These are phyloP conservation scores for Kwoniella dejecticola DNA, from an alignment of 768 basidiomycete genomes.

Conservation along the genomic window DNA sequence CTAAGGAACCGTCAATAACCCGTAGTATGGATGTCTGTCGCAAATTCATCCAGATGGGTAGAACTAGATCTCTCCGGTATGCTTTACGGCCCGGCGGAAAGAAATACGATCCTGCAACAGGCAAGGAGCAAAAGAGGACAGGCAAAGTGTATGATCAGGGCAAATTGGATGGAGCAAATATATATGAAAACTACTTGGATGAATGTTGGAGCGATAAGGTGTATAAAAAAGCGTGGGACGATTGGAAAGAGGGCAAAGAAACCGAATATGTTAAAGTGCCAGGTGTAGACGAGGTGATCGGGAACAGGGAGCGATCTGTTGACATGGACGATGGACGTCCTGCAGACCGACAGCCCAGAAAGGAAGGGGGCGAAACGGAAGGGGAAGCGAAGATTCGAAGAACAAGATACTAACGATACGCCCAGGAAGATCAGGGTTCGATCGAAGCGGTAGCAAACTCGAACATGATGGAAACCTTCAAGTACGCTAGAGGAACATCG, in stretches of 20 bases:
- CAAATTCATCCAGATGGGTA: constrained; percentile 55
- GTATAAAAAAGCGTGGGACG: constrained; percentile 37
- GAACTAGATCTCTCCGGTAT: constrained; percentile 52
- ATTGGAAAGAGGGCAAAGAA: constrained; percentile 30
- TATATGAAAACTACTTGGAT: constrained; percentile 40
- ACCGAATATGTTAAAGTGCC: background rate
- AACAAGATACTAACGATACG: too few relatives aligned
- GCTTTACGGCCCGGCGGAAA: constrained; percentile 47
- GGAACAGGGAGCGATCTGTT: background rate
- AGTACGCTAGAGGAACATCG: too few relatives aligned
- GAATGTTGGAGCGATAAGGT: constrained; percentile 42
- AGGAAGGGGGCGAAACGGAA: background rate
- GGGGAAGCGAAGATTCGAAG: background rate
- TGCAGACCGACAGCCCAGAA: too few relatives aligned
- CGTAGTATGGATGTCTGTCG: constrained; percentile 53
- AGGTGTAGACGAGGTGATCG: too few relatives aligned
- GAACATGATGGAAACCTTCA: too few relatives aligned
- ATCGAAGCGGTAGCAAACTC: too few relatives aligned
- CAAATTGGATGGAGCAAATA: constrained; percentile 44
- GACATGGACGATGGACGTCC: background rate
- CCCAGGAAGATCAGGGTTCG: too few relatives aligned
- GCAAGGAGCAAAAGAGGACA: constrained; percentile 40
- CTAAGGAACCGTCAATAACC: too few relatives aligned
- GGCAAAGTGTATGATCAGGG: constrained; percentile 49
- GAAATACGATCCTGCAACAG: constrained; percentile 40